A percentile compares a stretch with the other conserved stretches of the same genome.
phyloP scores from a whole-genome alignment of 208 protist species.

The Crithidia bombi region DNA sequence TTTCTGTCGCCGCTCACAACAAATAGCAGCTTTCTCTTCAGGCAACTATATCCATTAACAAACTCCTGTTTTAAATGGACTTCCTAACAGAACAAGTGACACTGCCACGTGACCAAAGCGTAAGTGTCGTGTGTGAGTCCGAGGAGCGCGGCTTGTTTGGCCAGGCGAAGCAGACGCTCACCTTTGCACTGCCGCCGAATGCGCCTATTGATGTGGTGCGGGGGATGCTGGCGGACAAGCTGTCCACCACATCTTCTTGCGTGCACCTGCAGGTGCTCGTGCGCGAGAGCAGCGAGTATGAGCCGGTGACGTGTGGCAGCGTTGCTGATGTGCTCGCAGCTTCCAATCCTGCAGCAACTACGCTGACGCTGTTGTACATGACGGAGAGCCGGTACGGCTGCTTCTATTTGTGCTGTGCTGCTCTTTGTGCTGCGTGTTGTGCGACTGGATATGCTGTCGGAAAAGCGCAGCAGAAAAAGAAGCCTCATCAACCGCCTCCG shows the following conservation, averaged over 20 bases:
- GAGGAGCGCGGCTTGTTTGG: too few relatives aligned
- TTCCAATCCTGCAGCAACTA: background rate
- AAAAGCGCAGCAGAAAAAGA: background rate
- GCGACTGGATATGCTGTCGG: background rate
- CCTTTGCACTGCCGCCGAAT: too few relatives aligned
- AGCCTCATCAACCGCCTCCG: background rate
- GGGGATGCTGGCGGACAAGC: too few relatives aligned
- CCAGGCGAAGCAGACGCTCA: too few relatives aligned
- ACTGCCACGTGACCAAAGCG: too few relatives aligned
- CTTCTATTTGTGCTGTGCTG: conserved; percentile 4
- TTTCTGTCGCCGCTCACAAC: too few relatives aligned
- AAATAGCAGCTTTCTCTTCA: too few relatives aligned
- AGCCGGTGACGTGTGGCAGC: background rate
- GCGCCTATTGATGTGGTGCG: too few relatives aligned
- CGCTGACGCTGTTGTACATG: conserved; percentile 1
- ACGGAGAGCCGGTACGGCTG: conserved; percentile 9
- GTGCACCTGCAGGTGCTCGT: background rate
- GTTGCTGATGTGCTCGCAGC: background rate
- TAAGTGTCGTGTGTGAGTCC: too few relatives aligned
- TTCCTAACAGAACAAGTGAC: too few relatives aligned
- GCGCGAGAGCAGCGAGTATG: background rate
- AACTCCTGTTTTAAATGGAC: too few relatives aligned
- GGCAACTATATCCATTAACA: too few relatives aligned
- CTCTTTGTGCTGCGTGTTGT: background rate
- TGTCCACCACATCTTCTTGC: background rate